These are phyloP conservation scores for Rhizopus arrhizus DNA, from an alignment of 371 early-diverging fungal species.

Conservation along the genomic window DNA sequence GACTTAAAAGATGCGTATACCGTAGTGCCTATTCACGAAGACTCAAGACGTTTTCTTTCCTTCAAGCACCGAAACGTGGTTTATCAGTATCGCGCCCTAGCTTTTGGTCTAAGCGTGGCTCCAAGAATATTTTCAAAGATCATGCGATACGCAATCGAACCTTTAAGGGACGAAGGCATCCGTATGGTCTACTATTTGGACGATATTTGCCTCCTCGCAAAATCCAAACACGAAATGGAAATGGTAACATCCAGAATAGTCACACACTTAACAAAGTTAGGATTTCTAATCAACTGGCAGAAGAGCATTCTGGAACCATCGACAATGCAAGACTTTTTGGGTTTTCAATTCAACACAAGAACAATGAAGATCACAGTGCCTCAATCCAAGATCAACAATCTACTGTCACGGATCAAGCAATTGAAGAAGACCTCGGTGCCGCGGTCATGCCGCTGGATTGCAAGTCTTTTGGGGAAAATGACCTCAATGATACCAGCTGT, in stretches of 20 bases:
- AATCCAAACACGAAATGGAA: background rate
- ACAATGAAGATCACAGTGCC: slow-evolving; percentile 11
- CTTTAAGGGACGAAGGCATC: background rate
- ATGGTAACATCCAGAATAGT: background rate
- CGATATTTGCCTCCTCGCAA: slow-evolving; percentile 1
- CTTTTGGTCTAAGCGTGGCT: slow-evolving; percentile 18
- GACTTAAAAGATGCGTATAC: slow-evolving; percentile 22
- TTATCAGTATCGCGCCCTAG: slow-evolving; percentile 14
- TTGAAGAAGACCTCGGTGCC: no score
- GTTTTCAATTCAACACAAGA: slow-evolving; percentile 1
- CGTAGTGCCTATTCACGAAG: slow-evolving; percentile 4
- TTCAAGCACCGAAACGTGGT: slow-evolving; percentile 8
- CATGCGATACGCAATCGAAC: slow-evolving; percentile 3
- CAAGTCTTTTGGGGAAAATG: slow-evolving; percentile 8
- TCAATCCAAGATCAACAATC: background rate
- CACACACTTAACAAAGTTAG: background rate
- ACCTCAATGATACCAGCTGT: slow-evolving; percentile 10
- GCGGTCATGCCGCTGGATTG: slow-evolving; percentile 1
- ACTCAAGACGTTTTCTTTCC: slow-evolving; percentile 5
- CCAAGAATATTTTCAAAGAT: background rate
- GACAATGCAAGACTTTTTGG: slow-evolving; percentile 7
- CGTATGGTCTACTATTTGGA: slow-evolving; percentile 6
- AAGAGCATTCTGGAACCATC: slow-evolving; percentile 10
- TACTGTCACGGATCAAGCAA: slow-evolving; percentile 5
- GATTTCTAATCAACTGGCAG: slow-evolving; percentile 9